Base-by-base conservation (phyloP, 1,139 yeast species). In the Suhomyces panamericanus region DNA sequence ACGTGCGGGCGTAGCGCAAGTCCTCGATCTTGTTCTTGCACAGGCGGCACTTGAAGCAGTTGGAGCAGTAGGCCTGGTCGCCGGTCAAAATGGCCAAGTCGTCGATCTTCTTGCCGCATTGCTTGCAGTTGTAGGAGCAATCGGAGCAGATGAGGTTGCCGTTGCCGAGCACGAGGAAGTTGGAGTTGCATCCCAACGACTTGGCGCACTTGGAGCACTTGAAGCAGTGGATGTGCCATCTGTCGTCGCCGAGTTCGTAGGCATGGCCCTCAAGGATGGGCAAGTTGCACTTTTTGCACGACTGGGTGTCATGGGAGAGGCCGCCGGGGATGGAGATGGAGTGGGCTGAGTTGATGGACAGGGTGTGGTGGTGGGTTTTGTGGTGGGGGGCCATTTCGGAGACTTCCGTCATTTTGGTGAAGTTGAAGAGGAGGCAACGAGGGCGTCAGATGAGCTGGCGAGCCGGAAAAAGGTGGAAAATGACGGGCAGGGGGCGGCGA, bases 71-170 rank as follows among this genome's bases (percentile, higher is more conserved):
- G 4, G 98, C 97, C 60, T 88, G 95, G 56, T 86, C 95, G 17
- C 97, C 96, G 1, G 98, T 90, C 39, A 91, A 76, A 32, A 93
- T 91, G n/a, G 99, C 99, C 69, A 91, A 74, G 63, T 93, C 97
- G 59, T 89, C 96, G 51, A 93, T 93, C 63, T 90, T 88, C 61
- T 87, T 87, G 43, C 84, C 82, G 71, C 99, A 95, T 49, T 84
- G 84, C 57, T 85, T 83, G 65, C 99, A 93, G 41, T 84, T 81
- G 62, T 91, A 95, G 12, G 96, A 87, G 64, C 99, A 93, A 51
- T 85, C 87, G 44, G 90, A 83, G 64, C 99, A 93, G 22, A 95
- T 88, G 47, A 95, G 70, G 46, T 87, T 85, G 29, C 99, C 98
- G 49, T 95, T 89, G 2, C 97, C 98, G 44, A 93, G 72, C 2